Evolutionary conservation across 192 early-diverging fungal species (phyloP).

Genomic region (Podila clonocystis): DNA sequence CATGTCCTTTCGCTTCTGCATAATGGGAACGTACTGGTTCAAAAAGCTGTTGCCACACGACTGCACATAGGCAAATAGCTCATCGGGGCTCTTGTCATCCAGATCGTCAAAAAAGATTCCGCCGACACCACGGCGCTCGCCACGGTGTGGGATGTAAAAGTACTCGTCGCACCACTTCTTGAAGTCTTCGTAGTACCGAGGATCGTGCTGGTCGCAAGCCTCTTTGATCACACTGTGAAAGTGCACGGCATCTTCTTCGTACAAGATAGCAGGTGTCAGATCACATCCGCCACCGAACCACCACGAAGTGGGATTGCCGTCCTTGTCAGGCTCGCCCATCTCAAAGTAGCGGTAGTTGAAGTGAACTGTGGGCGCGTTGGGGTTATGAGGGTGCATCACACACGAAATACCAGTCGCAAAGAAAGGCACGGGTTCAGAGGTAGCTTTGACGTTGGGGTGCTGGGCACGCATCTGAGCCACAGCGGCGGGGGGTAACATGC

Average conservation of each 20-base stretch:
- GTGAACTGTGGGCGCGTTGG: constrained; percentile 95
- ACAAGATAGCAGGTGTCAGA: constrained; percentile 92
- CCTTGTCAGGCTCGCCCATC: constrained; percentile 65
- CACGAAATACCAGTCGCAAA: constrained; percentile 92
- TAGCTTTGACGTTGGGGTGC: constrained; percentile 66
- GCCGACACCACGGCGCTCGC: constrained; percentile 92
- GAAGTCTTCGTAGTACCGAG: constrained; percentile 85
- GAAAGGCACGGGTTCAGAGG: constrained; percentile 73
- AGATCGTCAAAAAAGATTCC: constrained; percentile 99
- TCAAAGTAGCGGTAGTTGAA: constrained; percentile 99
- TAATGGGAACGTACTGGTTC: constrained; percentile 88
- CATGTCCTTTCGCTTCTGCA: constrained; percentile 82
- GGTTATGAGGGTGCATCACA: constrained; percentile 96
- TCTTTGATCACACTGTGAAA: constrained; percentile 93
- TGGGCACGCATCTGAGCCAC: constrained; percentile 92
- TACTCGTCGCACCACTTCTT: constrained; percentile 99
- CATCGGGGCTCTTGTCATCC: constrained; percentile 74
- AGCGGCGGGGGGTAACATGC: constrained; percentile 79
- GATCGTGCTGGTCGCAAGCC: constrained; percentile 92
- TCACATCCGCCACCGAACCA: constrained; percentile 99
- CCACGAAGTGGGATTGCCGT: constrained; percentile 73
- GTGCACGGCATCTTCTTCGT: constrained; percentile 90
- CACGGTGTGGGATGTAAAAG: constrained; percentile 88
- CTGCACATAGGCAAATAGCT: constrained; percentile 86
- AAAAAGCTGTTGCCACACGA: constrained; percentile 85